Evolutionary conservation across 31 red algal genomes (phyloP), one percentile per base, ranked within the genome.

Genomic region (Odonthalia washingtoniensis): DNA sequence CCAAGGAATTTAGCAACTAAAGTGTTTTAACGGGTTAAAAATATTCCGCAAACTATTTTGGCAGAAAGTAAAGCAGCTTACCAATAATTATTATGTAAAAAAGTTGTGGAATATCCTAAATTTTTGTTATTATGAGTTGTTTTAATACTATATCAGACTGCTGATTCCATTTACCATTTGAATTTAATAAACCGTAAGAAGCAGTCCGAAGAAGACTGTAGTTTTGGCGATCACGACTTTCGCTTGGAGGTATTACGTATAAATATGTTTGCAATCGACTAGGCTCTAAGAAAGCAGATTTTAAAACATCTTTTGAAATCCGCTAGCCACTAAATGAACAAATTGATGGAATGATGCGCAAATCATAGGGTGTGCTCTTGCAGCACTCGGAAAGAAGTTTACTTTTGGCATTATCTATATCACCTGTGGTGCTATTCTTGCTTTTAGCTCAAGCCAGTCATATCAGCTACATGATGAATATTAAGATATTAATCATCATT

Each of bases 271-370:
- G 40, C 24, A 0, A n/a, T 45, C 0, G 14, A 21, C 74, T 37
- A 18, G 74, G 24, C 38, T 45, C 32, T 40, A 77, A 27, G 27
- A 77, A 77, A 0, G 74, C 74, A 45, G 32, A 26, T 16, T 77
- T 77, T 14, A 0, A 34, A 36, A 24, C 67, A 16, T 14, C 67
- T 36, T 72, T 72, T 27, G 18, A 16, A 36, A 77, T 77, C 21
- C 30, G 27, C 40, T 45, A 77, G 18, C 16, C 24, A 18, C 34
- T 14, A 17, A 77, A 16, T 26, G 39, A n/a, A 0, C 16, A 40
- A 77, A 77, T 40, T 0, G 26, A 45, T 14, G 44, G 26, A 0
- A 77, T 0, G 39, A 77, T 0, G 0, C 0, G 74, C 0, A 77
- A 21, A 21, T 37, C 74, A 40, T 45, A 12, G 18, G 74, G 26